Evolutionary conservation across 2,329 filamentous ascomycete genomes (phyloP).

Genomic region (Blumeriella jaapii): DNA sequence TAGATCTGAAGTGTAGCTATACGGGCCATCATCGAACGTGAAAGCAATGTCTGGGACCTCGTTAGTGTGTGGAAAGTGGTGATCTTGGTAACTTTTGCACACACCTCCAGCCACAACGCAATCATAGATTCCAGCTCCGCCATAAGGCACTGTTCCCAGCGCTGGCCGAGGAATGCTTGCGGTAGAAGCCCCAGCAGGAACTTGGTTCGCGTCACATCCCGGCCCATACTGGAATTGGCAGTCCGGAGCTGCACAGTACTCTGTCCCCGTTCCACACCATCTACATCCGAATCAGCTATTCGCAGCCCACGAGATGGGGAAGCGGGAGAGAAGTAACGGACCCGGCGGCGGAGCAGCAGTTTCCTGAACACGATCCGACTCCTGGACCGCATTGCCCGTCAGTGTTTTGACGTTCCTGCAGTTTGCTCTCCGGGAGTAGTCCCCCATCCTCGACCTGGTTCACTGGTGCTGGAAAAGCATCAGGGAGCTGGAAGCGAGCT

Average conservation of each 20-base stretch:
- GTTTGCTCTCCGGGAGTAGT: neutral
- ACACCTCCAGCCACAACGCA: slow-evolving; percentile 28
- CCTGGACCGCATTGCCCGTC: slow-evolving; percentile 21
- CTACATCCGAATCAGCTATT: slow-evolving; percentile 7
- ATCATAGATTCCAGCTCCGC: slow-evolving; percentile 43
- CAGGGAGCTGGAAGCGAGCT: slow-evolving; percentile 13
- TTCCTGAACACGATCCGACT: slow-evolving; percentile 17
- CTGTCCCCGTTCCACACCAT: slow-evolving; percentile 22
- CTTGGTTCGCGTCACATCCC: slow-evolving; percentile 46
- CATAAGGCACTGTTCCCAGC: slow-evolving; percentile 43
- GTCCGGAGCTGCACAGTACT: slow-evolving; percentile 49
- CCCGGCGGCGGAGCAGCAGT: slow-evolving; percentile 23
- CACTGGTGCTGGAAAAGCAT: slow-evolving; percentile 3
- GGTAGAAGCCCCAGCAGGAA: slow-evolving; percentile 43
- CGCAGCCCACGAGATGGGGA: no score
- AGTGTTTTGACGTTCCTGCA: slow-evolving; percentile 11
- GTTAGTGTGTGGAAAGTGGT: neutral
- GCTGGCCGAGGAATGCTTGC: slow-evolving; percentile 37
- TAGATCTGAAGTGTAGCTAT: slow-evolving; percentile 52
- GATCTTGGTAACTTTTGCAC: neutral
- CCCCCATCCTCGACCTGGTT: slow-evolving; percentile 7
- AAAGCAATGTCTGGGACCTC: slow-evolving; percentile 40
- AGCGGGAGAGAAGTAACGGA: slow-evolving; percentile 6
- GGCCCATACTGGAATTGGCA: slow-evolving; percentile 51
- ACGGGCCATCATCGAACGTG: slow-evolving; percentile 58